Conservation (phyloP, 1,139 yeast genomes). For the Starmera stellimalicola region DNA sequence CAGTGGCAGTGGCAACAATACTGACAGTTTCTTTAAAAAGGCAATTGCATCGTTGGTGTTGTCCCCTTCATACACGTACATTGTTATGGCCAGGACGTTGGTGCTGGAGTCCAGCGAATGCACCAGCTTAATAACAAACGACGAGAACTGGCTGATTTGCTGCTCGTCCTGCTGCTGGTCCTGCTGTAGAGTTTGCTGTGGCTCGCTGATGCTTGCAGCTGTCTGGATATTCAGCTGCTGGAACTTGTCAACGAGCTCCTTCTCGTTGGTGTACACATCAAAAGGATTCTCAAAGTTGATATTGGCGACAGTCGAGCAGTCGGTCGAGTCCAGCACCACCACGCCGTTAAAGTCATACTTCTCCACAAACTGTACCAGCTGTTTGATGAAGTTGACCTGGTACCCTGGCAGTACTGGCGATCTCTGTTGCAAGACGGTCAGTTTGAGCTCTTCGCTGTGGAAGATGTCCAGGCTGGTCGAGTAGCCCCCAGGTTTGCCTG, state of each 20-base stretch:
- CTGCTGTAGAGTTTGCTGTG: too few relatives aligned
- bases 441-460: slow-evolving; percentile 26
- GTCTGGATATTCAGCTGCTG: slow-evolving; percentile 8
- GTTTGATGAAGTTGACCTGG: slow-evolving; percentile 31
- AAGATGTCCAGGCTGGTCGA: slow-evolving; percentile 58
- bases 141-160: slow-evolving; percentile 5
- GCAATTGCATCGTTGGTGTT: slow-evolving; percentile 63
- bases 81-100: slow-evolving; percentile 11
- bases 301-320: slow-evolving; percentile 40
- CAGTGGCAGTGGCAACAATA: slow-evolving; percentile 13
- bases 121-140: slow-evolving; percentile 5
- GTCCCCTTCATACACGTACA: slow-evolving; percentile 83
- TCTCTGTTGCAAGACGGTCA: slow-evolving; percentile 68
- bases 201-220: neutral
- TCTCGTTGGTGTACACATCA: slow-evolving; percentile 20
- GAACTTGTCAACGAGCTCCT: slow-evolving; percentile 6
- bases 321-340: slow-evolving; percentile 61
- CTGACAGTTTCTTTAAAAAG: slow-evolving; percentile 36
- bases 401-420: slow-evolving; percentile 74
- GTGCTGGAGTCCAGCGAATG: slow-evolving; percentile 1
- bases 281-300: slow-evolving; percentile 17
- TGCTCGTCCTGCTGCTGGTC: slow-evolving; percentile 1
- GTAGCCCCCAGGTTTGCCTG: slow-evolving; percentile 22
- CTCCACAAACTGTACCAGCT: slow-evolving; percentile 38
- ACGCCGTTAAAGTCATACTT: slow-evolving; percentile 44